A percentile compares a stretch with the other conserved stretches of the same genome.
phyloP scores from a whole-genome alignment of 768 basidiomycete species.

The Termitomyces sp. region DNA sequence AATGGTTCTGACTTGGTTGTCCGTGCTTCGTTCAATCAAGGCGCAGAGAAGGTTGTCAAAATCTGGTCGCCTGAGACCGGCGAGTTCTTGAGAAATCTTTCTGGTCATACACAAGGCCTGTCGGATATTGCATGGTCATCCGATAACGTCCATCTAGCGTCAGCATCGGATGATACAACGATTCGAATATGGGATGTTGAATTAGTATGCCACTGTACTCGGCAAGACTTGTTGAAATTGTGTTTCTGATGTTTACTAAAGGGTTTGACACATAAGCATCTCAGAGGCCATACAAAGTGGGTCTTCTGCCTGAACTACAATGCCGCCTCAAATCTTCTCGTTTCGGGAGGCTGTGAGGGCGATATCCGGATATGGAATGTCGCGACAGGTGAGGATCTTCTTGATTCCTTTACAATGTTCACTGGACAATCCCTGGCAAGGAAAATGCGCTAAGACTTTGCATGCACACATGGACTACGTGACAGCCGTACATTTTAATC shows the following conservation, averaged over 20 bases:
- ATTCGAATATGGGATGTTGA: conserved; percentile 89
- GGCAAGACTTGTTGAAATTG: background rate
- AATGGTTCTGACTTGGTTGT: conserved; percentile 10
- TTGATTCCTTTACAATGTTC: background rate
- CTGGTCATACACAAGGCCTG: conserved; percentile 75
- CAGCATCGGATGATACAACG: conserved; percentile 89
- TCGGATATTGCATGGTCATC: conserved; percentile 89
- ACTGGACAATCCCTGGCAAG: conserved; percentile 32
- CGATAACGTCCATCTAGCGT: conserved; percentile 78
- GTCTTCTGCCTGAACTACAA: conserved; percentile 95
- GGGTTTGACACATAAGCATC: conserved; percentile 65
- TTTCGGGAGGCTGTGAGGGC: conserved; percentile 91
- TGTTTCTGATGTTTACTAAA: conserved; percentile 21
- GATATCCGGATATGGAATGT: conserved; percentile 93
- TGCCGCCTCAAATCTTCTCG: conserved; percentile 79
- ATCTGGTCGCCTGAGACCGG: conserved; percentile 82
- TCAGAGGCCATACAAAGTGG: conserved; percentile 81
- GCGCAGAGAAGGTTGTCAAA: conserved; percentile 74
- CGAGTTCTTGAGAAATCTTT: conserved; percentile 67
- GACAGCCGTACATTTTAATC: conserved; percentile 90
- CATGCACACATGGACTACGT: conserved; percentile 95
- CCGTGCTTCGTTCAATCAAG: conserved; percentile 28
- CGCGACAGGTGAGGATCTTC: conserved; percentile 51
- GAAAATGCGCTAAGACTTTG: conserved; percentile 78
- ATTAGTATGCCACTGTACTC: conserved; percentile 39